Base-by-base conservation (phyloP, 2,329 filamentous ascomycete species). In the Calcarisporium arbuscula region DNA sequence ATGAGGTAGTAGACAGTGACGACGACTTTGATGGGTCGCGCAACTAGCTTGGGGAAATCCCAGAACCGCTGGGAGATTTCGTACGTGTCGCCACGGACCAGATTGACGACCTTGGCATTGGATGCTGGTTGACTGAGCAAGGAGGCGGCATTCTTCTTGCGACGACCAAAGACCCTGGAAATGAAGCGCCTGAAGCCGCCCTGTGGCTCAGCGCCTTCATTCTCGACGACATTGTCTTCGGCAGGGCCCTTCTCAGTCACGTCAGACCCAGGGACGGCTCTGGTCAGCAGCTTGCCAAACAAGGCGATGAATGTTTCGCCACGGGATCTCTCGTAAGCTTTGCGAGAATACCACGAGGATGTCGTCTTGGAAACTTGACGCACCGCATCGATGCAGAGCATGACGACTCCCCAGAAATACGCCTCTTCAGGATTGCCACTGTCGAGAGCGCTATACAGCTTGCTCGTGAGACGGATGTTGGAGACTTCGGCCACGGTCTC, bases 31-130 rank as follows among this genome's bases (percentile, higher is more conserved):
- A 92, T 58, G 0, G 88, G 88, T 41, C 83, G 85, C 4, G 80
- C 80, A 26, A 94, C 64, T 2, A 95, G 64, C n/a, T 68, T 68
- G 3, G 83, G 73, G 34, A 92, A 84, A 40, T 95, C 88, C 88
- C 88, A 95, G 48, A 95, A 92, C 28, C 84, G 66, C 50, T 90
- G 85, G 4, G 85, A 75, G 25, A 90, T 77, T 52, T 89, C 83
- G 51, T 90, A 92, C 0, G 83, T 85, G 53, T 92, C 85, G 39
- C 74, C 79, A 31, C 86, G 80, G 67, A 94, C 84, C 3, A 95
- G 61, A 48, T 94, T 95, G 41, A 95, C 72, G 33, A 95, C 92
- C 52, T 94, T 94, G 7, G 88, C 88, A 60, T 89, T 90, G 0
- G 85, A 87, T 0, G 88, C 86, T 3, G 82, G 74, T 36, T 51